A percentile compares a stretch with the other conserved stretches of the same genome.
These are phyloP conservation scores for Echria macrotheca DNA, from an alignment of 495 filamentous ascomycete species.

Conservation along the genomic window DNA sequence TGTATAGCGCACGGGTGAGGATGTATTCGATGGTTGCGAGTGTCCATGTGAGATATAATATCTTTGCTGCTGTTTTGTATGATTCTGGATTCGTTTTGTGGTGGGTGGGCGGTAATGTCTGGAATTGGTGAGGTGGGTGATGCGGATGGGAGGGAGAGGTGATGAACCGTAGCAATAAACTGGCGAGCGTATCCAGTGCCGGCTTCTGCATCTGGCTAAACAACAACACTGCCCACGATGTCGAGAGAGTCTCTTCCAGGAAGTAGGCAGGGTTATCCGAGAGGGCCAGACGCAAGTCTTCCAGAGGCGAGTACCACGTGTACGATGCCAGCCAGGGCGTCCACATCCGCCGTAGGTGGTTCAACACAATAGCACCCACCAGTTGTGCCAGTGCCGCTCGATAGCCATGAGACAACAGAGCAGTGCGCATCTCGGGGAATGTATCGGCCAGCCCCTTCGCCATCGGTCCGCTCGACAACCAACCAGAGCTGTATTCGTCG, in stretches of 20 bases:
- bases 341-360: constrained; percentile 22
- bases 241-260: constrained; percentile 11
- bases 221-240: constrained; percentile 1
- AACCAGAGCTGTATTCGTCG: no score
- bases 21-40: constrained; percentile 1
- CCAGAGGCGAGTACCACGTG: constrained; percentile 19
- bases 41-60: background rate
- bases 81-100: background rate
- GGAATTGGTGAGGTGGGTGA: background rate
- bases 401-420: constrained; percentile 13
- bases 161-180: no score
- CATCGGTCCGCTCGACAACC: no score
- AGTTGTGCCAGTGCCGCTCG: constrained; percentile 5
- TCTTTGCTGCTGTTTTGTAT: background rate
- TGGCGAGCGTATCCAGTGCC: background rate
- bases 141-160: background rate
- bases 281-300: constrained; percentile 19
- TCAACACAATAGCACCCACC: constrained; percentile 15
- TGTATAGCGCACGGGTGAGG: background rate
- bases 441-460: background rate
- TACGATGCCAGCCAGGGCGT: constrained; percentile 12
- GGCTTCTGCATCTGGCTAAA: constrained; percentile 8
- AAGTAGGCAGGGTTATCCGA: constrained; percentile 24
- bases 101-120: no score
- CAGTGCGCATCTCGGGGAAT: constrained; percentile 1